These are phyloP conservation scores for Xylaria sp. DNA, from an alignment of 2,329 filamentous ascomycete species.

Conservation along the genomic window DNA sequence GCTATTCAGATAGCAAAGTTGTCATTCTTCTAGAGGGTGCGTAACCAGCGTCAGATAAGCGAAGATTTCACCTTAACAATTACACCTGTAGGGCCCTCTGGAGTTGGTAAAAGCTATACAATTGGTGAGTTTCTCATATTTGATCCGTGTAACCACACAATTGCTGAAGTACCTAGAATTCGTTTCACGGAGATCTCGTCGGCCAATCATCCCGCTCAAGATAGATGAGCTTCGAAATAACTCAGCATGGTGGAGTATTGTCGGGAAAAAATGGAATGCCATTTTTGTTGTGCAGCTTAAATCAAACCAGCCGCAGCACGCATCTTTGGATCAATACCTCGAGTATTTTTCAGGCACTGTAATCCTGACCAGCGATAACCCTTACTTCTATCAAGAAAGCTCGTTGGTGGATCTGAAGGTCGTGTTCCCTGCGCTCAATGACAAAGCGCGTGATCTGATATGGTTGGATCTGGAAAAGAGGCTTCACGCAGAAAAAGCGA, in stretches of 20 bases:
- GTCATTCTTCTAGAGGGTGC: conserved; percentile 5
- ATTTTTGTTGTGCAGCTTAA: neutral
- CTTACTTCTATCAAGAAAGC: too few species aligned
- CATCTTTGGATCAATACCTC: neutral
- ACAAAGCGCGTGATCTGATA: neutral
- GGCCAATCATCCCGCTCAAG: neutral
- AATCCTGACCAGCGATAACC: neutral
- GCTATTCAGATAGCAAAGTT: neutral
- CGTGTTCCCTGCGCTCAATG: neutral
- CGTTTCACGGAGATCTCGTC: neutral
- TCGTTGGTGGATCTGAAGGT: neutral
- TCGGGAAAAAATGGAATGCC: neutral
- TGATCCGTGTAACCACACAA: neutral
- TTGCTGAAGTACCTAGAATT: neutral
- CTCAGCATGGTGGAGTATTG: neutral
- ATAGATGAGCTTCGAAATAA: neutral
- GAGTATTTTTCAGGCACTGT: neutral
- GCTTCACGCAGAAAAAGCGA: neutral
- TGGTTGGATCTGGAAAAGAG: neutral
- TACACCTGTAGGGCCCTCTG: neutral
- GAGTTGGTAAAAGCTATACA: conserved; percentile 4
- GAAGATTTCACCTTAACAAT: neutral
- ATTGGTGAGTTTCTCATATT: neutral
- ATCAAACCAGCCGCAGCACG: neutral
- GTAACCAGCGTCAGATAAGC: neutral